Conservation (phyloP, 2,329 filamentous ascomycete species). For the Thyridium curvatum region DNA sequence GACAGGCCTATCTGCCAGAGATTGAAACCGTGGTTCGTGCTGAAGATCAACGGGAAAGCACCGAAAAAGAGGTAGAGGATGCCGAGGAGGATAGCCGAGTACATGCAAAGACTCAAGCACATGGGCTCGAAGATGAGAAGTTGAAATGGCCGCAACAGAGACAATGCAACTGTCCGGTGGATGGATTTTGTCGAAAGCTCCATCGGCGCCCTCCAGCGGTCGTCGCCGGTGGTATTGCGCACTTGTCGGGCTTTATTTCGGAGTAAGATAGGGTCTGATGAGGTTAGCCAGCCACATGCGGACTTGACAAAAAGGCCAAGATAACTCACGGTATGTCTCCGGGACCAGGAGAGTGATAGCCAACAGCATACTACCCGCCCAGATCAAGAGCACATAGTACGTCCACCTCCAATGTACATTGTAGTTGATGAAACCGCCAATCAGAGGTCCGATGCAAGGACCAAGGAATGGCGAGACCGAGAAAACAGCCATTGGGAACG, state of each 20-base stretch:
- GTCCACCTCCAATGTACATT: neutral
- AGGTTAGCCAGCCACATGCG: too few species aligned
- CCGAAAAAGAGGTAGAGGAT: conserved; percentile 54
- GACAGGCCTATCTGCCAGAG: conserved; percentile 51
- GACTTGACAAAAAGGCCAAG: too few species aligned
- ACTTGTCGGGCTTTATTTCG: neutral
- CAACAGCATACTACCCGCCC: neutral
- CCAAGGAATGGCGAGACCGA: neutral
- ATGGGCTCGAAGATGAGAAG: conserved; percentile 60
- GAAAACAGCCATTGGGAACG: neutral
- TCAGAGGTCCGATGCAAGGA: neutral
- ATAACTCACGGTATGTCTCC: too few species aligned
- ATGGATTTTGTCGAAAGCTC: neutral
- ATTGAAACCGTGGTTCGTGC: conserved; percentile 52
- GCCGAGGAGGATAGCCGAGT: conserved; percentile 37
- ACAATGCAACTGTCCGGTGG: conserved; percentile 34
- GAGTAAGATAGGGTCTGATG: too few species aligned
- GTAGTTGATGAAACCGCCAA: neutral
- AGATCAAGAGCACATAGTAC: neutral
- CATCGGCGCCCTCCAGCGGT: neutral
- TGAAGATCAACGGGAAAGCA: conserved; percentile 60
- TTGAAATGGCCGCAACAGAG: conserved; percentile 44
- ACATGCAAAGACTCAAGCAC: conserved; percentile 58
- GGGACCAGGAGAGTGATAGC: neutral
- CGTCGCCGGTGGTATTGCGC: neutral